Evolutionary conservation across 2,329 filamentous ascomycete species (phyloP).

Genomic region (Phyllosticta citrichinensis): DNA sequence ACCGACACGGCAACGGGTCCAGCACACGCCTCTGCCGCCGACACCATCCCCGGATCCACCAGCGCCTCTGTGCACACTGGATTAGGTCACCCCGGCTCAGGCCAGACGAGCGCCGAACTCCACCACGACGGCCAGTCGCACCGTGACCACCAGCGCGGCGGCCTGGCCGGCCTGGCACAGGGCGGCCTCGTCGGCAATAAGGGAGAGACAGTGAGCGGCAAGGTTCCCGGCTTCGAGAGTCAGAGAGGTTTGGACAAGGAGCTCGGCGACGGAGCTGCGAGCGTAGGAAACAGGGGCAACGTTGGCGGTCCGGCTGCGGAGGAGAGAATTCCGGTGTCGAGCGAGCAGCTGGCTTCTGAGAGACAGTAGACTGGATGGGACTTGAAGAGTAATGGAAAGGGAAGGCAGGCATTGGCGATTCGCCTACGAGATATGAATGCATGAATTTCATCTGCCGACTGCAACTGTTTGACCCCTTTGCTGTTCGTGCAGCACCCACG

Average conservation of each 20-base stretch:
- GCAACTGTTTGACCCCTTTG: background rate
- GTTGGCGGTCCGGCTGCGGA: constrained; percentile 22
- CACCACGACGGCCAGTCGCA: constrained; percentile 35
- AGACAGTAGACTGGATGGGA: background rate
- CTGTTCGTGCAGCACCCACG: background rate
- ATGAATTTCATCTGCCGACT: background rate
- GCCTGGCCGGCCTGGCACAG: constrained; percentile 36
- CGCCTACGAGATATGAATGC: background rate
- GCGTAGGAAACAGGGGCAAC: constrained; percentile 25
- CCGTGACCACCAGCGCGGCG: constrained; percentile 32
- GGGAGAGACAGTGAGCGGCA: constrained; percentile 18
- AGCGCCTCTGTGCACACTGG: constrained; percentile 45
- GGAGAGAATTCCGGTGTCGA: constrained; percentile 24
- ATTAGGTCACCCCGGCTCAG: constrained; percentile 41
- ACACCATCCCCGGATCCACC: constrained; percentile 42
- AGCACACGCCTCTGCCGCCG: constrained; percentile 29
- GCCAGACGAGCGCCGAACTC: constrained; percentile 39
- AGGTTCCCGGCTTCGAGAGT: constrained; percentile 23
- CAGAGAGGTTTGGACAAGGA: constrained; percentile 31
- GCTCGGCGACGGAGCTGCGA: constrained; percentile 11
- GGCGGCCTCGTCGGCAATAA: constrained; percentile 13
- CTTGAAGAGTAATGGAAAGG: background rate
- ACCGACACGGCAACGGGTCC: constrained; percentile 28
- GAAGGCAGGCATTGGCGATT: background rate
- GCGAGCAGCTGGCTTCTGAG: constrained; percentile 20